phyloP scores from a whole-genome alignment of 2,329 filamentous ascomycete species.

The Cyanodermella asteris region DNA sequence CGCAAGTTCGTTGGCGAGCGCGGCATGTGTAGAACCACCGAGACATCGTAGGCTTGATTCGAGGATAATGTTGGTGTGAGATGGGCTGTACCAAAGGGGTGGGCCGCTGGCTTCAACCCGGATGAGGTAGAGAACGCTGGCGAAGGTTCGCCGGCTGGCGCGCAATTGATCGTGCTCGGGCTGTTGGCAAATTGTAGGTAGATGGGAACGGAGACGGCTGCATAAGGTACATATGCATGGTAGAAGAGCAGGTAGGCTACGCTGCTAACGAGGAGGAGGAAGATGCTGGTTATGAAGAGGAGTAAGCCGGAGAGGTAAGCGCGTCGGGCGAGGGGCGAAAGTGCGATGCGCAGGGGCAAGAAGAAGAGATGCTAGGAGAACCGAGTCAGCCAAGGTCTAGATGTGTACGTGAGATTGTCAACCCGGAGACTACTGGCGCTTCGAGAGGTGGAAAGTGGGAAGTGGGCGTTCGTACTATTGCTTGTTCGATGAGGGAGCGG shows the following conservation, averaged over 20 bases:
- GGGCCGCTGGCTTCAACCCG: constrained; percentile 18
- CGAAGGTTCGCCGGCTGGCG: neutral
- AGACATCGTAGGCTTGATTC: constrained; percentile 67
- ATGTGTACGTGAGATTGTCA: no score
- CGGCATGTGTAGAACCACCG: constrained; percentile 53
- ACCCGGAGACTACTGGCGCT: no score
- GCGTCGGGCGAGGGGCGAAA: constrained; percentile 39
- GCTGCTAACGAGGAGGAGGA: constrained; percentile 35
- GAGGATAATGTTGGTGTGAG: constrained; percentile 36
- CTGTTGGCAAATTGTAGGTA: constrained; percentile 50
- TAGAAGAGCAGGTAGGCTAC: constrained; percentile 47
- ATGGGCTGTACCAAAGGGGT: constrained; percentile 30
- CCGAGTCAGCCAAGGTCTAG: no score
- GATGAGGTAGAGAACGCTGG: neutral
- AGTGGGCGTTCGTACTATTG: neutral
- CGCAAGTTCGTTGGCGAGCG: constrained; percentile 53
- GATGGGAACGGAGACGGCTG: constrained; percentile 37
- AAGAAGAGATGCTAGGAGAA: no score
- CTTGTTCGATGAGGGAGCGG: no score
- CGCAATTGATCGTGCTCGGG: no score
- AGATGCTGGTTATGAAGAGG: constrained; percentile 27
- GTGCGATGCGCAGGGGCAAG: constrained; percentile 29
- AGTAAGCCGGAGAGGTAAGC: constrained; percentile 41
- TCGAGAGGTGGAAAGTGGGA: no score
- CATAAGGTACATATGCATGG: constrained; percentile 43